A percentile compares a stretch with the other conserved stretches of the same genome.
Conservation (phyloP, 352 stramenopile species). For the Globisporangium okanoganense region DNA sequence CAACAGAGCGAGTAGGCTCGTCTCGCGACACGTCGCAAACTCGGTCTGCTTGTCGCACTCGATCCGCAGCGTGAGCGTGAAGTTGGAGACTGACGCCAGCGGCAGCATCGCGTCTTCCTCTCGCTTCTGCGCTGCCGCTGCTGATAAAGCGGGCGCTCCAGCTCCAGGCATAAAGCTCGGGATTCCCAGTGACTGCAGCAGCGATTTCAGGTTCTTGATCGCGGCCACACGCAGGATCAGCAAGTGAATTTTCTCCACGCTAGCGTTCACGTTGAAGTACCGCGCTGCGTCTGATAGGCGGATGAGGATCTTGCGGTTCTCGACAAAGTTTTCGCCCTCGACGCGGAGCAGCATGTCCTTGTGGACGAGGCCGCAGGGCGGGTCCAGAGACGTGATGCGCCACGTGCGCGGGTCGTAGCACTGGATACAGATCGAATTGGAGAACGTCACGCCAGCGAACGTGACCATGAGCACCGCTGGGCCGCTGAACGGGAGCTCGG, state of each 20-base stretch:
- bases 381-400: slow-evolving; percentile 35
- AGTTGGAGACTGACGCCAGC: slow-evolving; percentile 16
- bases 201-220: slow-evolving; percentile 37
- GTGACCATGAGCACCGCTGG: slow-evolving; percentile 39
- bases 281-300: slow-evolving; percentile 43
- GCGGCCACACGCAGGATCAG: slow-evolving; percentile 45
- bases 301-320: slow-evolving; percentile 59
- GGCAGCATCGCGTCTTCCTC: slow-evolving; percentile 30
- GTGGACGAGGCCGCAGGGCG: slow-evolving; percentile 40
- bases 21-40: slow-evolving; percentile 43
- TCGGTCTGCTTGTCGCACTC: slow-evolving; percentile 42
- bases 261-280: slow-evolving; percentile 29
- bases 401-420: slow-evolving; percentile 65
- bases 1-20: slow-evolving; percentile 30
- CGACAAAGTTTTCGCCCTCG: slow-evolving; percentile 59
- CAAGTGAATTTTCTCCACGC: slow-evolving; percentile 44
- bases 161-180: slow-evolving; percentile 1
- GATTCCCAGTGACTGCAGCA: slow-evolving; percentile 32
- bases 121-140: slow-evolving; percentile 15
- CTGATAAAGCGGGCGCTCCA: neutral
- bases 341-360: slow-evolving; percentile 32
- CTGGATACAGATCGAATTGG: slow-evolving; percentile 59
- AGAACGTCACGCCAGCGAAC: slow-evolving; percentile 52
- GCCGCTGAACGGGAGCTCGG: slow-evolving; percentile 46
- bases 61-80: slow-evolving; percentile 46